Conservation (phyloP, 2,329 filamentous ascomycete genomes). For the Ophiosphaerella herpotricha region DNA sequence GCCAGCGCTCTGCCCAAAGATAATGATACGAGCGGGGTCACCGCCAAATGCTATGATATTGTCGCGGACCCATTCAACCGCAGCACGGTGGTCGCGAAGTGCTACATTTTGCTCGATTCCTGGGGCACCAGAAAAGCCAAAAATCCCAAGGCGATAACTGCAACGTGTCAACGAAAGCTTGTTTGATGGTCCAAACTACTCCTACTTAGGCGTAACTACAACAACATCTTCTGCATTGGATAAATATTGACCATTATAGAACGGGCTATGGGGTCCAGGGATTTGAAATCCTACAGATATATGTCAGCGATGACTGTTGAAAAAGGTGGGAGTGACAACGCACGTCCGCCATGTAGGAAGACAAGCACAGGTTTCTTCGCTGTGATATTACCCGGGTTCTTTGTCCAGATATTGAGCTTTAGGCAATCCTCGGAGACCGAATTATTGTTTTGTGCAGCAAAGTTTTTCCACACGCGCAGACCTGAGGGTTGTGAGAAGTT, state of each 20-base stretch:
- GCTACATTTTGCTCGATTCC: conserved; percentile 45
- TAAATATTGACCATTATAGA: conserved; percentile 35
- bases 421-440: conserved; percentile 33
- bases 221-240: conserved; percentile 35
- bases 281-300: conserved; percentile 24
- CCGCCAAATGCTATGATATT: no score
- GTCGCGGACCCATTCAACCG: no score
- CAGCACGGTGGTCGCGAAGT: conserved; percentile 37
- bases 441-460: conserved; percentile 30
- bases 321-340: not conserved
- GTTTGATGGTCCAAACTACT: not conserved
- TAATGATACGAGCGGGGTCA: no score
- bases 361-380: conserved; percentile 35
- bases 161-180: not conserved
- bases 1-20: no score
- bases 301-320: conserved; percentile 2
- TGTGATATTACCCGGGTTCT: conserved; percentile 11
- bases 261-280: conserved; percentile 29
- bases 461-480: conserved; percentile 31
- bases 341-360: conserved; percentile 37
- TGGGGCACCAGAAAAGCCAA: conserved; percentile 46
- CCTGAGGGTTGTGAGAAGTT: conserved; percentile 33
- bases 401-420: conserved; percentile 38
- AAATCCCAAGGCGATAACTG: conserved; percentile 46
- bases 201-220: conserved; percentile 35